Conservation (phyloP, 495 filamentous ascomycete species). For the Hypoxylon perforatum region DNA sequence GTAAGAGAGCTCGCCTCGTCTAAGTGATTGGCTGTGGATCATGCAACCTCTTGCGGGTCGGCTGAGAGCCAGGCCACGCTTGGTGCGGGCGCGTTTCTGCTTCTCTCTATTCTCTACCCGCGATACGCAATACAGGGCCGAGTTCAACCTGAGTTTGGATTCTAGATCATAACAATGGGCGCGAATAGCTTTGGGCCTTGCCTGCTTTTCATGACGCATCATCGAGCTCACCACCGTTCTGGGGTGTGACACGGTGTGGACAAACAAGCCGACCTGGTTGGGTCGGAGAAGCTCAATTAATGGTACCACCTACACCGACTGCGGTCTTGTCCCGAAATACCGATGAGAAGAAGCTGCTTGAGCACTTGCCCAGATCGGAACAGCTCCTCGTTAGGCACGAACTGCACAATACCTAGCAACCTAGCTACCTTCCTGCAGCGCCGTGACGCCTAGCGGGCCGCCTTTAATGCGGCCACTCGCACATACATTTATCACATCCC, state of each 20-base stretch:
- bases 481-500: slow-evolving; percentile 44
- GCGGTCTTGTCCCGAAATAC: slow-evolving; percentile 39
- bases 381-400: slow-evolving; percentile 44
- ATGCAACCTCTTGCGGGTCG: slow-evolving; percentile 39
- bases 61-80: slow-evolving; percentile 40
- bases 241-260: slow-evolving; percentile 41
- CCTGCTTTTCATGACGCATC: slow-evolving; percentile 34
- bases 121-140: slow-evolving; percentile 38
- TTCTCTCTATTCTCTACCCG: slow-evolving; percentile 26
- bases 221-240: slow-evolving; percentile 26
- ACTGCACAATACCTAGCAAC: slow-evolving; percentile 22
- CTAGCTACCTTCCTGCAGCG: slow-evolving; percentile 17
- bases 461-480: slow-evolving; percentile 46
- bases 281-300: slow-evolving; percentile 28
- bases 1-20: slow-evolving; percentile 34
- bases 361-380: slow-evolving; percentile 42
- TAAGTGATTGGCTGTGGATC: slow-evolving; percentile 38
- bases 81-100: slow-evolving; percentile 41
- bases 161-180: slow-evolving; percentile 37
- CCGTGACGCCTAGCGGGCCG: slow-evolving; percentile 44
- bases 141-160: slow-evolving; percentile 27
- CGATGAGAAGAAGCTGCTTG: slow-evolving; percentile 21
- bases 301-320: slow-evolving; percentile 42
- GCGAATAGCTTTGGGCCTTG: slow-evolving; percentile 27
- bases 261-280: slow-evolving; percentile 34